phyloP scores from a whole-genome alignment of 2,329 filamentous ascomycete species.

The Raffaelea deltoideospora region DNA sequence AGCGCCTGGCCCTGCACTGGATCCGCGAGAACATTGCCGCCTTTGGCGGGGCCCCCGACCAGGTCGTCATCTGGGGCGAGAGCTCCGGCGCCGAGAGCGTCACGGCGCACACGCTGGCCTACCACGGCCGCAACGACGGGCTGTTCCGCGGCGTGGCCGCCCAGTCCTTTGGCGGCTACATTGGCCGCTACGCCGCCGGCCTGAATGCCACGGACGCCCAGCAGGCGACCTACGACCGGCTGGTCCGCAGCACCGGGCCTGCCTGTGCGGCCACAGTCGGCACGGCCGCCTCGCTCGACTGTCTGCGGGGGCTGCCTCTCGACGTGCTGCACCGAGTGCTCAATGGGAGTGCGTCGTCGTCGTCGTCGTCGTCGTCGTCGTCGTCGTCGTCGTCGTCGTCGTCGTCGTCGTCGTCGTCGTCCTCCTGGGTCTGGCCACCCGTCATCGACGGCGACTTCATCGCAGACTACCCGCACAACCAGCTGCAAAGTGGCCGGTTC shows the following conservation, averaged over 20 bases:
- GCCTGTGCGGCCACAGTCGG: not conserved
- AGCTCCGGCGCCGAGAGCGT: slow-evolving; percentile 35
- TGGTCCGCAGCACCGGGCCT: slow-evolving; percentile 2
- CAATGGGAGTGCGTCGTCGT: not conserved
- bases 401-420: no score
- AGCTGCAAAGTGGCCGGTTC: slow-evolving; percentile 42
- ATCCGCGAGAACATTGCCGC: slow-evolving; percentile 32
- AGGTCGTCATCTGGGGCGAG: slow-evolving; percentile 38
- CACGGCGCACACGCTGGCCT: slow-evolving; percentile 33
- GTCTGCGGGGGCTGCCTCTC: slow-evolving; percentile 18
- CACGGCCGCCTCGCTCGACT: slow-evolving; percentile 6
- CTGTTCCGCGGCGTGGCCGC: slow-evolving; percentile 38
- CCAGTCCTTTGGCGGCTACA: slow-evolving; percentile 5
- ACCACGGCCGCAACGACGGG: slow-evolving; percentile 30
- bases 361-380: no score
- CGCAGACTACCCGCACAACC: slow-evolving; percentile 28
- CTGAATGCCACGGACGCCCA: slow-evolving; percentile 16
- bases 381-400: no score
- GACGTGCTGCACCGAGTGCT: slow-evolving; percentile 12
- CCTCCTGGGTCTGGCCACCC: not conserved
- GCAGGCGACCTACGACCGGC: slow-evolving; percentile 10
- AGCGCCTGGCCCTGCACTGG: slow-evolving; percentile 33
- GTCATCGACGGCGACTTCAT: slow-evolving; percentile 19
- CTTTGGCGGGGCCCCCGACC: slow-evolving; percentile 30
- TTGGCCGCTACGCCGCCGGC: slow-evolving; percentile 16